phyloP scores from a whole-genome alignment of 1,284 basidiomycete species.

The Rhodotorula glutinis region DNA sequence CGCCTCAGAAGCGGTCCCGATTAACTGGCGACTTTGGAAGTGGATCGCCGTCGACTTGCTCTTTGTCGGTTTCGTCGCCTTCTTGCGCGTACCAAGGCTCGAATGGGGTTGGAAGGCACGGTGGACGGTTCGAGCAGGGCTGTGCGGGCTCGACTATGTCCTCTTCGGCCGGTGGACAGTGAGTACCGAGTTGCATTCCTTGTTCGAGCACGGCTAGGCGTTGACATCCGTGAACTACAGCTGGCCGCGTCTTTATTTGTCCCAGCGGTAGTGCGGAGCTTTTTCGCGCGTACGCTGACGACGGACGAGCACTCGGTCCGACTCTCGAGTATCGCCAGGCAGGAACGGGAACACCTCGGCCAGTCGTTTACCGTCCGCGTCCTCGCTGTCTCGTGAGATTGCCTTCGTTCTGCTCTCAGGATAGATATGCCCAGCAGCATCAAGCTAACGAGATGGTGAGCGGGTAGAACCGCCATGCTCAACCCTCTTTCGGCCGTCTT shows the following conservation, averaged over 20 bases:
- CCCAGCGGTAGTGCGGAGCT: constrained; percentile 50
- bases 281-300: constrained; percentile 51
- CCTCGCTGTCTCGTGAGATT: constrained; percentile 61
- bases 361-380: constrained; percentile 86
- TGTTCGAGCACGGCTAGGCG: constrained; percentile 16
- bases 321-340: constrained; percentile 48
- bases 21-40: constrained; percentile 52
- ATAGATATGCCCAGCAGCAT: no score
- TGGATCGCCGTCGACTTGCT: constrained; percentile 68
- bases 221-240: constrained; percentile 50
- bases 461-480: constrained; percentile 66
- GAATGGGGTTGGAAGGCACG: constrained; percentile 55
- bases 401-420: not conserved
- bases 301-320: constrained; percentile 49
- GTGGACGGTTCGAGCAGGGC: constrained; percentile 59
- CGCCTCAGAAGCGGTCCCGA: not conserved
- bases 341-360: constrained; percentile 59
- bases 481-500: constrained; percentile 67
- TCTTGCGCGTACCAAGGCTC: constrained; percentile 72
- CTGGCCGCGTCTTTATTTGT: constrained; percentile 41
- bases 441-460: not conserved
- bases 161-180: constrained; percentile 60
- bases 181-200: constrained; percentile 11
- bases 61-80: constrained; percentile 60
- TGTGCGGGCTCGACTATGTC: constrained; percentile 64